Evolutionary conservation across 2,329 filamentous ascomycete species (phyloP), one percentile per base, ranked within the genome.

Genomic region (Talaromyces marneffei): DNA sequence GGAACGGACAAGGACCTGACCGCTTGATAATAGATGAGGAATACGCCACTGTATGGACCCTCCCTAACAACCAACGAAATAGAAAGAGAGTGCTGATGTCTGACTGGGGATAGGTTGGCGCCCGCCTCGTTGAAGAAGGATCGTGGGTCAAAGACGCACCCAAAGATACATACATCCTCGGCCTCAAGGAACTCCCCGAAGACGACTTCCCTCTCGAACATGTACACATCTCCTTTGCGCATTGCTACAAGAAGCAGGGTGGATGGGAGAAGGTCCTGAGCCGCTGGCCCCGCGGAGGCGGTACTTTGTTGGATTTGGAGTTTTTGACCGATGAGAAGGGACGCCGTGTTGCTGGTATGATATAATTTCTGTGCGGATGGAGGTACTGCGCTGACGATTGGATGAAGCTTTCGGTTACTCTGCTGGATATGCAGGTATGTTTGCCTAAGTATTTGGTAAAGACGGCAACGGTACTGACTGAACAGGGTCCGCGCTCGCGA

Each of bases 261-360:
- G 88, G 88, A 29, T 96, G 91, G 90, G 85, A 90, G 62, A 83
- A 84, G 44, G 89, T 91, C 5, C 85, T 96, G n/a, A 82, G 86
- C 61, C 84, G 92, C 60, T 97, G 92, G 75, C 83, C 89, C 29
- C 83, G 85, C 25, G 91, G 90, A 62, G 85, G 86, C 59, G 90
- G 91, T 67, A 87, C 85, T 0, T 84, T 97, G 14, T 85, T 92
- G 62, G 92, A 97, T 70, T 83, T 97, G 39, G 92, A 96, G 73
- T 97, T 96, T 74, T 81, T 97, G 39, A 84, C 85, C 40, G 88
- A 95, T 67, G 84, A 87, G 65, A 82, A 79, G 31, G 89, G 89
- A 39, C 81, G 89, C 84, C 71, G 76, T 64, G 75, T 78, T 61
- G 76, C 75, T 65, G 74, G 72, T 74, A 63, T 37, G 52, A 16